phyloP scores from a whole-genome alignment of 1,284 basidiomycete genomes.

The Ganoderma sp. region DNA sequence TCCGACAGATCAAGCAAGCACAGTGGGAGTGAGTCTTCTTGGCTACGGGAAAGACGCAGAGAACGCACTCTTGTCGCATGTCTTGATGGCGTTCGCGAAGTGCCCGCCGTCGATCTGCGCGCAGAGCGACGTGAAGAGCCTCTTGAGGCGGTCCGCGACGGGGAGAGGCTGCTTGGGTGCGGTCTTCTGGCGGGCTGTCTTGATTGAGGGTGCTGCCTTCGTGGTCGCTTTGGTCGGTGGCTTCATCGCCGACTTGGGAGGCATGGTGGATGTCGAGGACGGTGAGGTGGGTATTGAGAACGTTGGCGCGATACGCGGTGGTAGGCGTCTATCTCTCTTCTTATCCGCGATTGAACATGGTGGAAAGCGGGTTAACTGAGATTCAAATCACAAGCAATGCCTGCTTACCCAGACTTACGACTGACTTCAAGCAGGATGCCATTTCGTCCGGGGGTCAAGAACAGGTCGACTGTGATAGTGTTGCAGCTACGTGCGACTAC shows the following conservation, averaged over 20 bases:
- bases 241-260: conserved; percentile 21
- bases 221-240: background rate
- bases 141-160: conserved; percentile 65
- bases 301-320: background rate
- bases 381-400: too few species aligned
- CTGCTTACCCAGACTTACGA: too few species aligned
- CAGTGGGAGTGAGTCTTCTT: too few species aligned
- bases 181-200: conserved; percentile 18
- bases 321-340: background rate
- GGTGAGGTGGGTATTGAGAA: background rate
- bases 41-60: too few species aligned
- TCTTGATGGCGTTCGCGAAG: conserved; percentile 82
- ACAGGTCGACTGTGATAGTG: background rate
- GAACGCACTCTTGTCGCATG: conserved; percentile 82
- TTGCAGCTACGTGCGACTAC: background rate
- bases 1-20: background rate
- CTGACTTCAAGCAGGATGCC: too few species aligned
- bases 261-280: conserved; percentile 16
- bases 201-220: background rate
- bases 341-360: too few species aligned
- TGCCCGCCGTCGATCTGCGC: conserved; percentile 86
- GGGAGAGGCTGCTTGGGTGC: conserved; percentile 57
- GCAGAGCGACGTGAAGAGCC: conserved; percentile 78
- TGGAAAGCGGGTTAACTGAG: too few species aligned
- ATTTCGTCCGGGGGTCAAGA: too few species aligned